Evolutionary conservation across 2,329 filamentous ascomycete species (phyloP), one percentile per base, ranked within the genome.

Genomic region (Fusarium algeriense): DNA sequence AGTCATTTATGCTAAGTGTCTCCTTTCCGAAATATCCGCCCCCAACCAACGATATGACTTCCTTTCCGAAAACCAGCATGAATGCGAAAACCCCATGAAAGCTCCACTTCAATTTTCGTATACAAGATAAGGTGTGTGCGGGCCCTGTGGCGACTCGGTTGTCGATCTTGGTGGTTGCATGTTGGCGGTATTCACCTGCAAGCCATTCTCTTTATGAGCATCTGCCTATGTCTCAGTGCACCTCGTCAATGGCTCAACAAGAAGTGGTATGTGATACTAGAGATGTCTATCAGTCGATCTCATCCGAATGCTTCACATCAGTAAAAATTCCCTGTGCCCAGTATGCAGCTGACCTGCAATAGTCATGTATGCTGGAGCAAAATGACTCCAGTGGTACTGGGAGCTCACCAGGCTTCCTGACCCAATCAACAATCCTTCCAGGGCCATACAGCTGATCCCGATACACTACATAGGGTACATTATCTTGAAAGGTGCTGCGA

Each of bases 11-110:
- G 23, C 7, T 26, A 43, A 62, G 37, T 28, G 38, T 37, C 63
- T 61, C 46, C 30, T 62, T 43, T 28, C 61, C 63, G 45, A 60
- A 38, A 41, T 48, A 67, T 55, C 63, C 56, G 48, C 19, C 30
- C 35, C 45, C 37, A 45, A 44, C 55, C 64, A 61, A 67, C 54
- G 15, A 35, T 38, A n/a, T 61, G 10, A 38, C 20, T 53, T 28
- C 26, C 17, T 67, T 62, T 67, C 38, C 64, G 64, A 67, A 67
- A 67, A 67, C n/a, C 37, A 38, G 32, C 26, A 49, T 50, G 15
- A 11, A 67, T 62, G 48, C 64, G 64, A 67, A 67, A 67, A 67
- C 48, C 44, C 46, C 54, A 44, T 40, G 55, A 23, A 20, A 53
- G 63, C 62, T 44, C 41, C 45, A 66, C 61, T 41, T 37, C 41